A percentile compares a stretch with the other conserved stretches of the same genome.
These are phyloP conservation scores for Quaeritorhiza haematococci DNA, from an alignment of 371 early-diverging fungal species.

Conservation along the genomic window DNA sequence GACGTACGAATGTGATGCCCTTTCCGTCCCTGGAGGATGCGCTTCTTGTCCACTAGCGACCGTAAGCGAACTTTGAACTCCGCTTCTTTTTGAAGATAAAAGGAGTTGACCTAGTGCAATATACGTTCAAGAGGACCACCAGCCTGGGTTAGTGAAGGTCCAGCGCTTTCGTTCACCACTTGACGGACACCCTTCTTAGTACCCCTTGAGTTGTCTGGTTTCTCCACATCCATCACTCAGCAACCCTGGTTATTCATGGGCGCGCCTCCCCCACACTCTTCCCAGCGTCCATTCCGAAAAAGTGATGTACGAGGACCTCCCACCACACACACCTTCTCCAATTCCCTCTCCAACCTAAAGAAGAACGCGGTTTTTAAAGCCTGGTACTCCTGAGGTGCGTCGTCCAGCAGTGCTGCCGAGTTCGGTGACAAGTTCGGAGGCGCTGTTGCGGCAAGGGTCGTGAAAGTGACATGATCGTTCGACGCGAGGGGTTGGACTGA, in stretches of 20 bases:
- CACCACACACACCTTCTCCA: constrained; percentile 43
- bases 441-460: constrained; percentile 37
- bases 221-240: too few species aligned
- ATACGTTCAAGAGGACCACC: background rate
- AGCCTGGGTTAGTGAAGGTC: too few species aligned
- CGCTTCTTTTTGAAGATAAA: constrained; percentile 51
- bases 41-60: constrained; percentile 53
- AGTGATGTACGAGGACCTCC: too few species aligned
- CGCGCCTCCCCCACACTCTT: too few species aligned
- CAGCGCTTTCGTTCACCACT: too few species aligned
- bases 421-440: constrained; percentile 6
- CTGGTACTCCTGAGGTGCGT: constrained; percentile 20
- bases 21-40: constrained; percentile 37
- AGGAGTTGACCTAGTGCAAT: constrained; percentile 39
- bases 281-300: too few species aligned
- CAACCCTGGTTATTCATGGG: too few species aligned
- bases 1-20: constrained; percentile 31
- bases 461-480: constrained; percentile 21
- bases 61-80: constrained; percentile 44
- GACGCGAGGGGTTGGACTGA: constrained; percentile 36
- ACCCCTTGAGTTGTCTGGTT: too few species aligned
- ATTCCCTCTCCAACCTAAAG: constrained; percentile 48
- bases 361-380: constrained; percentile 48
- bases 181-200: too few species aligned
- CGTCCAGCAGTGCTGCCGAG: constrained; percentile 1